These are phyloP conservation scores for Prinsepia uniflora DNA, from an alignment of 306 rosid genomes.

Conservation along the genomic window DNA sequence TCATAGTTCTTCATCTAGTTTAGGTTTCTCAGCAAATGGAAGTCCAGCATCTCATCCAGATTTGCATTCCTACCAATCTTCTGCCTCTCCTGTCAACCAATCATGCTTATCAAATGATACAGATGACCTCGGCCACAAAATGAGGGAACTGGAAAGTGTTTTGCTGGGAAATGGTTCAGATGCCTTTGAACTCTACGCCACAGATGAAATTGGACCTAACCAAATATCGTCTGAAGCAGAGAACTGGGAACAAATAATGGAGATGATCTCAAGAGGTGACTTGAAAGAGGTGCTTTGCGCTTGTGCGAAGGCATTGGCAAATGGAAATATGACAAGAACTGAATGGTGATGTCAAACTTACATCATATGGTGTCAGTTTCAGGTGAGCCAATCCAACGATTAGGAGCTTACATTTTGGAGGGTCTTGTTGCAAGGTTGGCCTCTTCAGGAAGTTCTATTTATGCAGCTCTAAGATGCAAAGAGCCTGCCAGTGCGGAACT, in stretches of 20 bases:
- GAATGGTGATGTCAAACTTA: conserved; percentile 66
- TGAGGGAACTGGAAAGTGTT: conserved; percentile 70
- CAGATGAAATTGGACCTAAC: conserved; percentile 28
- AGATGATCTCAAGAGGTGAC: conserved; percentile 57
- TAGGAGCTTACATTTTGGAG: conserved; percentile 87
- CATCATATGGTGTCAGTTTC: conserved; percentile 71
- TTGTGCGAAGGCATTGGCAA: conserved; percentile 68
- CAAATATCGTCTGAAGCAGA: conserved; percentile 37
- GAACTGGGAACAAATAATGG: conserved; percentile 51
- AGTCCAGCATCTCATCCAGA: conserved; percentile 59
- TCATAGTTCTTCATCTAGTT: conserved; percentile 63
- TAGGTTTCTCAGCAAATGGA: conserved; percentile 48
- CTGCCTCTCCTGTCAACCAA: conserved; percentile 48
- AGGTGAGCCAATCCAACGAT: conserved; percentile 70
- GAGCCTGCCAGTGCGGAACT: conserved; percentile 71
- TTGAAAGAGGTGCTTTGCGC: conserved; percentile 67
- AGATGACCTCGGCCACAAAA: conserved; percentile 67
- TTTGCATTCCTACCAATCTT: conserved; percentile 33
- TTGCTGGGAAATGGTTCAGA: conserved; percentile 77
- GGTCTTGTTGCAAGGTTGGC: conserved; percentile 81
- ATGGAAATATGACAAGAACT: conserved; percentile 45
- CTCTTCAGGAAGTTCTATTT: conserved; percentile 80
- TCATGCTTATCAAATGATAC: conserved; percentile 50
- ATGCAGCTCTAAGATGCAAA: conserved; percentile 67
- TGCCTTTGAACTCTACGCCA: conserved; percentile 28